These are phyloP conservation scores for Amanita pseudoporphyria DNA, from an alignment of 768 basidiomycete species.

Conservation along the genomic window DNA sequence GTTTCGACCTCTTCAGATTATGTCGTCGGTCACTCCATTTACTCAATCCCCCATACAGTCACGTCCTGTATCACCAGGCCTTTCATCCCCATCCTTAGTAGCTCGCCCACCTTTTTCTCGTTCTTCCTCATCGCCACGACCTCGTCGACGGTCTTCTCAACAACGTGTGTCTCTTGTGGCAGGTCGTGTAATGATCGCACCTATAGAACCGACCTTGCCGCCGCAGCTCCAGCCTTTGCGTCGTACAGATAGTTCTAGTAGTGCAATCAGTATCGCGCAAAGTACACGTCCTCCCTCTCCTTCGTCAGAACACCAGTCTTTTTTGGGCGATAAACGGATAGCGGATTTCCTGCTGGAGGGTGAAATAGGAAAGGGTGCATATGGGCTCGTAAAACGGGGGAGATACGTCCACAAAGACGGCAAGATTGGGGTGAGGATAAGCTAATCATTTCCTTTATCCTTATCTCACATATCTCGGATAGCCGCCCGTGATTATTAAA, in stretches of 20 bases:
- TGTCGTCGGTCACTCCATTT: conserved; percentile 20
- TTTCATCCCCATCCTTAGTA: conserved; percentile 10
- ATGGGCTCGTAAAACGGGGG: conserved; percentile 89
- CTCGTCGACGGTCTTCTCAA: conserved; percentile 72
- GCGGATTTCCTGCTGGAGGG: conserved; percentile 78
- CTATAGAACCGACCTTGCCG: conserved; percentile 60
- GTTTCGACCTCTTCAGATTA: conserved; percentile 16
- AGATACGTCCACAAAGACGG: conserved; percentile 70
- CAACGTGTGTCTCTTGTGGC: conserved; percentile 80
- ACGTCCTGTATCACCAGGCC: conserved; percentile 23
- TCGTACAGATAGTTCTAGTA: conserved; percentile 55
- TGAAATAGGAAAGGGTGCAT: conserved; percentile 91
- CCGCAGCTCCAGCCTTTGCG: conserved; percentile 51
- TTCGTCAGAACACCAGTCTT: conserved; percentile 30
- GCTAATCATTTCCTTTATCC: conserved; percentile 11
- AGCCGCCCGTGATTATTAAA: conserved; percentile 92
- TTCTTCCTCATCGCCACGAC: conserved; percentile 51
- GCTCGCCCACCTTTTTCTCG: conserved; percentile 23
- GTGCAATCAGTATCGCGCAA: conserved; percentile 46
- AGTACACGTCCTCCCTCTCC: conserved; percentile 64
- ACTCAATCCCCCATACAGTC: conserved; percentile 24
- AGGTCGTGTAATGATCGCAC: conserved; percentile 69
- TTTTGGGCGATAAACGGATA: conserved; percentile 61
- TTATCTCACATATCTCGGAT: conserved; percentile 15
- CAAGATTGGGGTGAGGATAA: conserved; percentile 65